Evolutionary conservation across 164 flowering plant species (phyloP).

Genomic region (Taxillus chinensis): DNA sequence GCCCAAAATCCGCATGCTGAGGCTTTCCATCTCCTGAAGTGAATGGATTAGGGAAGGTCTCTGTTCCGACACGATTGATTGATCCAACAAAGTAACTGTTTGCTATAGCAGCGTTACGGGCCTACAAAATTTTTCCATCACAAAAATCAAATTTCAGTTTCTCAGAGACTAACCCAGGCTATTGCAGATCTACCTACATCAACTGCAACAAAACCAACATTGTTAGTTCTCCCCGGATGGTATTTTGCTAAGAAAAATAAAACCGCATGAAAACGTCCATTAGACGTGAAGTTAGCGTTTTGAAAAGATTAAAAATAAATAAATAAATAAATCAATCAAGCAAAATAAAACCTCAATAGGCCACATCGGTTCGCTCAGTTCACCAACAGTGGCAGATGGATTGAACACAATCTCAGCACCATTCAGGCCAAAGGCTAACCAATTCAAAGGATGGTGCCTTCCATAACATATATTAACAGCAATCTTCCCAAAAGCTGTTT

Average conservation of each 20-base stretch:
- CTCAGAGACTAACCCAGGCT: too few species aligned
- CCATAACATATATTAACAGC: slow-evolving; percentile 94
- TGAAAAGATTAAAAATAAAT: background rate
- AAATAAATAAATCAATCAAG: background rate
- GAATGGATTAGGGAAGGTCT: slow-evolving; percentile 83
- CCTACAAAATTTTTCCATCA: slow-evolving; percentile 35
- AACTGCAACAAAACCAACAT: too few species aligned
- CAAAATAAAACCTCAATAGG: slow-evolving; percentile 67
- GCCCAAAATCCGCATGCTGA: slow-evolving; percentile 84
- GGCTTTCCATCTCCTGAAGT: slow-evolving; percentile 98
- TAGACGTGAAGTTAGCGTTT: too few species aligned
- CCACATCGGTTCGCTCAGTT: slow-evolving; percentile 99
- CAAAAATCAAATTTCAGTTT: background rate
- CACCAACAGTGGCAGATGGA: slow-evolving; percentile 98
- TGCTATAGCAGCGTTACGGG: slow-evolving; percentile 94
- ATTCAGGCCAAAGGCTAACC: slow-evolving; percentile 97
- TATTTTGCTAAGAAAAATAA: too few species aligned
- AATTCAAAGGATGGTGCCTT: slow-evolving; percentile 94
- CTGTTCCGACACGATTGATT: slow-evolving; percentile 94
- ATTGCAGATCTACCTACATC: too few species aligned
- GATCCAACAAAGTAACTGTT: slow-evolving; percentile 89
- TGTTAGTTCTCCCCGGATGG: too few species aligned
- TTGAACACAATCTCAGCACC: slow-evolving; percentile 99
- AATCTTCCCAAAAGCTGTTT: slow-evolving; percentile 90
- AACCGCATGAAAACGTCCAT: too few species aligned